Conservation (phyloP, 768 basidiomycete species). For the Podaxis rugospora region DNA sequence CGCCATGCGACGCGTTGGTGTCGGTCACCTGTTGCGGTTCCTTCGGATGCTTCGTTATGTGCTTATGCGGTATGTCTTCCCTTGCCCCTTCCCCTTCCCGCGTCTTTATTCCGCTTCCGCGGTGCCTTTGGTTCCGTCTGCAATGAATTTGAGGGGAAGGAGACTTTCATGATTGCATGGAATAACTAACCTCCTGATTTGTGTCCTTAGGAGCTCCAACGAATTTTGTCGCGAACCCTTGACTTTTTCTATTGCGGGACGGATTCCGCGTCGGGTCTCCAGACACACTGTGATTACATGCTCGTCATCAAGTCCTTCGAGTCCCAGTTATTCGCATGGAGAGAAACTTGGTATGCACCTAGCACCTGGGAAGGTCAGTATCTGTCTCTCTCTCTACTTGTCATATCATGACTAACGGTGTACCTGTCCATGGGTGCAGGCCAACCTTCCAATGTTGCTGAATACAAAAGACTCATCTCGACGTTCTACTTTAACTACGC, state of each 20-base stretch:
- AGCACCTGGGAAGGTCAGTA: conserved; percentile 27
- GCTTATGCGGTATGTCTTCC: conserved; percentile 65
- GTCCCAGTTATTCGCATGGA: conserved; percentile 61
- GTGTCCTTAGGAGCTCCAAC: conserved; percentile 68
- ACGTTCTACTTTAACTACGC: conserved; percentile 84
- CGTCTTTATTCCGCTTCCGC: not conserved
- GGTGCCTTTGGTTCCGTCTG: not conserved
- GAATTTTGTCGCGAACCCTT: conserved; percentile 81
- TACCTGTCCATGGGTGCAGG: conserved; percentile 16
- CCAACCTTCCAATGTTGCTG: conserved; percentile 18
- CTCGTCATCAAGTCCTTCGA: conserved; percentile 82
- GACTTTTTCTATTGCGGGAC: conserved; percentile 89
- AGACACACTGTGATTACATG: conserved; percentile 80
- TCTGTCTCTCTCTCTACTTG: not conserved
- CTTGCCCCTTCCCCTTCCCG: not conserved
- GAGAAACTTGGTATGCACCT: conserved; percentile 47
- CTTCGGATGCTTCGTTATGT: conserved; percentile 65
- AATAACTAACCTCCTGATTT: conserved; percentile 7
- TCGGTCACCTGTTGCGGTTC: conserved; percentile 54
- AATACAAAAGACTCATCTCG: conserved; percentile 50
- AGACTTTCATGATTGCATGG: not conserved
- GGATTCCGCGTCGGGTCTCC: conserved; percentile 75
- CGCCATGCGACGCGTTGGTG: conserved; percentile 79
- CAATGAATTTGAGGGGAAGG: not conserved
- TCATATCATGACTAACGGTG: not conserved